Evolutionary conservation across 2,329 filamentous ascomycete genomes (phyloP).

Genomic region (Fusarium sublunatum): DNA sequence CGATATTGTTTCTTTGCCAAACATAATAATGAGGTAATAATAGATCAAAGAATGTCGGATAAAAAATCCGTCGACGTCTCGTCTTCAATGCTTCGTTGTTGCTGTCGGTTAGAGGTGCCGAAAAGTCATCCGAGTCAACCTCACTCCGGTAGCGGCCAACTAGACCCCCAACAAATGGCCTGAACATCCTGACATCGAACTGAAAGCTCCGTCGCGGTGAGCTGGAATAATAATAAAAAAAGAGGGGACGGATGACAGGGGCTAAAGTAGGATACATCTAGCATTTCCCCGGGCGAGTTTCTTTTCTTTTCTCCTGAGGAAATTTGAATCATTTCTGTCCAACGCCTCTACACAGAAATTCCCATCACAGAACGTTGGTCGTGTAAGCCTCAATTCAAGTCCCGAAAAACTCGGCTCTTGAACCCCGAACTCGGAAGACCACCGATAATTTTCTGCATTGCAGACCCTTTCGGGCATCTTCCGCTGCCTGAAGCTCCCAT

Average conservation of each 20-base stretch:
- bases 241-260: slow-evolving; percentile 33
- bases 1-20: slow-evolving; percentile 15
- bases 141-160: slow-evolving; percentile 30
- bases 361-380: not conserved
- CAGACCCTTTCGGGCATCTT: slow-evolving; percentile 33
- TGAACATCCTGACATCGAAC: not conserved
- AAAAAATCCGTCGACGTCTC: slow-evolving; percentile 7
- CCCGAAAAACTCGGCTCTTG: slow-evolving; percentile 29
- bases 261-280: slow-evolving; percentile 30
- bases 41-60: slow-evolving; percentile 5
- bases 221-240: slow-evolving; percentile 29
- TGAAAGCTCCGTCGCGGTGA: slow-evolving; percentile 17
- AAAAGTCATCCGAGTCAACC: slow-evolving; percentile 31
- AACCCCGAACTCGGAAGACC: slow-evolving; percentile 35
- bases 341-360: not conserved
- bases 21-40: not conserved
- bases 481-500: slow-evolving; percentile 17
- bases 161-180: slow-evolving; percentile 4
- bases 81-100: not conserved
- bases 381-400: slow-evolving; percentile 5
- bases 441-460: slow-evolving; percentile 22
- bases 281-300: slow-evolving; percentile 15
- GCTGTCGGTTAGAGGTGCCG: slow-evolving; percentile 39
- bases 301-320: slow-evolving; percentile 27
- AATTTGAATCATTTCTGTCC: slow-evolving; percentile 27